phyloP scores from a whole-genome alignment of 306 rosid species.

The Spatholobus suberectus region DNA sequence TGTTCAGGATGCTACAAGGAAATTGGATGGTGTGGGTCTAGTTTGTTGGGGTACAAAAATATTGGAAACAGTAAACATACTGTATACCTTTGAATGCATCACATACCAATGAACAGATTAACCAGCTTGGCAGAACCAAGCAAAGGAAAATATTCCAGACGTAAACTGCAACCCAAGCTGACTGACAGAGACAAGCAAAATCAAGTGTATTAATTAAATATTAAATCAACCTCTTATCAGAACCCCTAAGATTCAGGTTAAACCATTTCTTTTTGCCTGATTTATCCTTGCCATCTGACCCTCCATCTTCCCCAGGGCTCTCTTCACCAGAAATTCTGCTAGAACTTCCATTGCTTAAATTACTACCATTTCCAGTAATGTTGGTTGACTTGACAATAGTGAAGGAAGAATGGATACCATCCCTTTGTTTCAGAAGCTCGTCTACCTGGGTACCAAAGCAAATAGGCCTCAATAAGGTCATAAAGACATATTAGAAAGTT shows the following conservation, averaged over 20 bases:
- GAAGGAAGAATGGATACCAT: slow-evolving; percentile 80
- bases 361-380: slow-evolving; percentile 52
- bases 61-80: slow-evolving; percentile 38
- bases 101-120: slow-evolving; percentile 51
- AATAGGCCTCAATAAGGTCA: not conserved
- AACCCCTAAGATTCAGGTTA: slow-evolving; percentile 75
- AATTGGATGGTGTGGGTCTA: slow-evolving; percentile 36
- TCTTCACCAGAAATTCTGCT: slow-evolving; percentile 76
- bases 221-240: slow-evolving; percentile 63
- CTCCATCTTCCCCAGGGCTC: slow-evolving; percentile 83
- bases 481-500: not conserved
- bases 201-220: slow-evolving; percentile 18
- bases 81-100: slow-evolving; percentile 50
- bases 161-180: slow-evolving; percentile 49
- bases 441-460: slow-evolving; percentile 71
- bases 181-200: slow-evolving; percentile 35
- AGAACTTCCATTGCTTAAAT: slow-evolving; percentile 75
- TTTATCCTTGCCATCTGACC: slow-evolving; percentile 89
- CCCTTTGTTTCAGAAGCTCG: slow-evolving; percentile 95
- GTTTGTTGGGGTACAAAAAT: slow-evolving; percentile 44
- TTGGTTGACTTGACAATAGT: slow-evolving; percentile 51
- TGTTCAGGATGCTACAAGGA: slow-evolving; percentile 46
- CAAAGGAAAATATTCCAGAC: slow-evolving; percentile 44
- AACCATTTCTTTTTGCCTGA: slow-evolving; percentile 96
- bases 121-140: slow-evolving; percentile 54